Evolutionary conservation across 2,329 filamentous ascomycete species (phyloP).

Genomic region (Penicillium freii): DNA sequence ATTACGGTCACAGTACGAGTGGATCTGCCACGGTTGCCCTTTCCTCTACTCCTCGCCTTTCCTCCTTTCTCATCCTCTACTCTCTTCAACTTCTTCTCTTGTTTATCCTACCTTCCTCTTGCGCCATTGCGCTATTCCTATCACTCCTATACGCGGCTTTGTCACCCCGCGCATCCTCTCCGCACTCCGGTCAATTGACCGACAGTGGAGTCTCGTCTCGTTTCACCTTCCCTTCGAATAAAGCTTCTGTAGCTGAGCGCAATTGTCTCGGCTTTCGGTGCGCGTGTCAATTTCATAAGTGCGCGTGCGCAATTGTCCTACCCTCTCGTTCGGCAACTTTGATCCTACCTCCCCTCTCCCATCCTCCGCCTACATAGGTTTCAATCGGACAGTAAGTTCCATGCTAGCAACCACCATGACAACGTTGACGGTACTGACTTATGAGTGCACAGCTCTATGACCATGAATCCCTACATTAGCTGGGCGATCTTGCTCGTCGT

Average conservation of each 20-base stretch:
- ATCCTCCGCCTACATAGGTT: neutral
- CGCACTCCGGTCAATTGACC: slow-evolving; percentile 9
- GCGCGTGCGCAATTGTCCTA: slow-evolving; percentile 3
- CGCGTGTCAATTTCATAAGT: neutral
- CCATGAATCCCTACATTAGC: slow-evolving; percentile 46
- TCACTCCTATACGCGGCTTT: neutral
- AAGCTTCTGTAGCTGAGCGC: slow-evolving; percentile 1
- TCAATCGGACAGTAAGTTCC: slow-evolving; percentile 11
- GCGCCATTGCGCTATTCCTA: slow-evolving; percentile 11
- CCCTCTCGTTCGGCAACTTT: neutral
- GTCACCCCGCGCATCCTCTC: neutral
- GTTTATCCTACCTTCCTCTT: neutral
- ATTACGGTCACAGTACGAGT: slow-evolving; percentile 16
- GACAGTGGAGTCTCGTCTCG: neutral
- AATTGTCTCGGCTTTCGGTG: neutral
- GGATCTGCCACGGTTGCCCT: slow-evolving; percentile 23
- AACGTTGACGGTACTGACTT: slow-evolving; percentile 5
- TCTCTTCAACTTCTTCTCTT: slow-evolving; percentile 12
- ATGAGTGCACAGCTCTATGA: slow-evolving; percentile 25
- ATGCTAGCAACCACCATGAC: neutral
- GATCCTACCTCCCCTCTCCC: neutral
- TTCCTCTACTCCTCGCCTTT: slow-evolving; percentile 20
- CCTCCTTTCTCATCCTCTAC: slow-evolving; percentile 18
- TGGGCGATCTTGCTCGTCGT: slow-evolving; percentile 46
- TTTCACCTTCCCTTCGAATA: slow-evolving; percentile 1